Conservation (phyloP, 1,139 yeast species). For the Taphrina communis region DNA sequence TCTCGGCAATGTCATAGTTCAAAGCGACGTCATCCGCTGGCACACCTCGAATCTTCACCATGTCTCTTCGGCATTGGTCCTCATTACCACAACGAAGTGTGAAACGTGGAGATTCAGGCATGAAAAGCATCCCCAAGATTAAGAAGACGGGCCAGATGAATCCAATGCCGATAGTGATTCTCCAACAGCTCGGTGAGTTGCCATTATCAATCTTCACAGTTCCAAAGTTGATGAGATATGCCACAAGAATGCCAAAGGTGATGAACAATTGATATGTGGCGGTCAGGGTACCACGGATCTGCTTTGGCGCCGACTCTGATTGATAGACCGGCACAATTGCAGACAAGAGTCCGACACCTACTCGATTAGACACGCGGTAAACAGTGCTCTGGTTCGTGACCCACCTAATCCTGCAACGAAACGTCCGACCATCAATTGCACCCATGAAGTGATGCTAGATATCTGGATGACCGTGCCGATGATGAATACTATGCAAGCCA, state of each 20-base stretch:
- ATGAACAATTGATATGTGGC: constrained; percentile 71
- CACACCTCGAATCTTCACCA: constrained; percentile 53
- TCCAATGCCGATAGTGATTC: constrained; percentile 64
- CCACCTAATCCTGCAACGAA: constrained; percentile 57
- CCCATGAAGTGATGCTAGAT: constrained; percentile 58
- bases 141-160: constrained; percentile 57
- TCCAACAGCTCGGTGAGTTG: constrained; percentile 55
- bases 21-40: constrained; percentile 54
- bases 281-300: constrained; percentile 71
- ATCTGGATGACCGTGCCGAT: constrained; percentile 62
- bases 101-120: constrained; percentile 84
- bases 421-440: constrained; percentile 55
- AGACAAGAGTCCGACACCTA: constrained; percentile 69
- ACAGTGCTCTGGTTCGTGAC: not conserved
- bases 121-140: constrained; percentile 63
- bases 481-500: constrained; percentile 58
- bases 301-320: constrained; percentile 73
- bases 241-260: constrained; percentile 63
- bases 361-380: constrained; percentile 48
- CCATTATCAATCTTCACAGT: constrained; percentile 63
- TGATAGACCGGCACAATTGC: constrained; percentile 72
- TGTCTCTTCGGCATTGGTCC: constrained; percentile 60
- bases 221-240: constrained; percentile 70
- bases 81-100: constrained; percentile 61
- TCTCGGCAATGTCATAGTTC: constrained; percentile 56